Percentiles rank a stretch among this genome's conserved stretches.
These are phyloP conservation scores for Penstemon eatonii DNA, from an alignment of 257 asterid genomes.

Conservation along the genomic window DNA sequence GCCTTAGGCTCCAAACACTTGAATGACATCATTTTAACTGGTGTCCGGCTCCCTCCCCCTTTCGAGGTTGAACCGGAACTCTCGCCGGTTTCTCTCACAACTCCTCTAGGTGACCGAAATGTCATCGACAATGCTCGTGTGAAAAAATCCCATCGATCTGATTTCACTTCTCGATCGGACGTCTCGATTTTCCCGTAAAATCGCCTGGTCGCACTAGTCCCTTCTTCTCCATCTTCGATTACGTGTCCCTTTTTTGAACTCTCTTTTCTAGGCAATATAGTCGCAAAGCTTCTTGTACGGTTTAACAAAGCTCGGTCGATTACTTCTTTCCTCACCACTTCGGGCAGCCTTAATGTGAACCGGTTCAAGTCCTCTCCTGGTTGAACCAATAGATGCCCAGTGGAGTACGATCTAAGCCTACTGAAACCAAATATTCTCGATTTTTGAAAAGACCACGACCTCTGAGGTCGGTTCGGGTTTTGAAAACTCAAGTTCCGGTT, in stretches of 20 bases:
- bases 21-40: constrained; percentile 60
- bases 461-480: neutral
- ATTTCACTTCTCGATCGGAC: constrained; percentile 40
- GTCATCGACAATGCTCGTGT: constrained; percentile 51
- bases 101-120: constrained; percentile 42
- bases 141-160: constrained; percentile 71
- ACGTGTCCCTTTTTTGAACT: constrained; percentile 50
- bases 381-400: constrained; percentile 76
- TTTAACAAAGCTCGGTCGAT: constrained; percentile 43
- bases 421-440: constrained; percentile 27
- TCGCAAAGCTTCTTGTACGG: constrained; percentile 46
- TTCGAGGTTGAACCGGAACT: constrained; percentile 32
- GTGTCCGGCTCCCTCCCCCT: constrained; percentile 23
- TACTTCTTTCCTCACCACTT: constrained; percentile 43
- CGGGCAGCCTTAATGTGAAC: constrained; percentile 49
- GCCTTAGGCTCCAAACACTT: constrained; percentile 65
- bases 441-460: constrained; percentile 21
- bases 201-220: constrained; percentile 46
- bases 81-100: constrained; percentile 45
- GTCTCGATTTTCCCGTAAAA: constrained; percentile 39
- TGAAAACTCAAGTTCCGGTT: constrained; percentile 10
- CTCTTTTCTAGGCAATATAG: constrained; percentile 37
- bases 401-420: constrained; percentile 53
- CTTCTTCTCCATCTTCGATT: constrained; percentile 50
- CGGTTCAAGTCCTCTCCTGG: constrained; percentile 48